Percentiles rank a stretch among this genome's conserved stretches.
Conservation (phyloP, 2,329 filamentous ascomycete species). For the Trichoderma pleuroti region DNA sequence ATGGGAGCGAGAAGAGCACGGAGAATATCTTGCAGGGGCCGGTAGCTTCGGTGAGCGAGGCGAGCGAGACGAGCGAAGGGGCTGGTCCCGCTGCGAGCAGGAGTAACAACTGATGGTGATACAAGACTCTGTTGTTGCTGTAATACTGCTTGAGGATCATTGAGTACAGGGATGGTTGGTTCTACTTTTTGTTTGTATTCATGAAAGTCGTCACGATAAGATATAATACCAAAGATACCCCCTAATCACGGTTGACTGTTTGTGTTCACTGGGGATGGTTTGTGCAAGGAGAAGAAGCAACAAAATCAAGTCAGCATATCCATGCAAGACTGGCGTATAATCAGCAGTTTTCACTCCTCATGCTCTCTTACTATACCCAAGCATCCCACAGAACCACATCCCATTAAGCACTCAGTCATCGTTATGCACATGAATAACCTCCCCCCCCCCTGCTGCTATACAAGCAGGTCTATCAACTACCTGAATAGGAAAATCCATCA, state of each 20-base stretch:
- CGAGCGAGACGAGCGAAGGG: not conserved
- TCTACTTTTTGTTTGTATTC: not conserved
- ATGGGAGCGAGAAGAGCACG: constrained; percentile 11
- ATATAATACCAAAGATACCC: constrained; percentile 5
- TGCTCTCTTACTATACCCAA: not conserved
- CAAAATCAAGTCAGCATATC: not conserved
- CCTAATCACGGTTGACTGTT: not conserved
- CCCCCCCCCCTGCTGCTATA: not conserved
- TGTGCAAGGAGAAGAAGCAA: not conserved
- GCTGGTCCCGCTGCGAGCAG: not conserved
- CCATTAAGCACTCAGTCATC: not conserved
- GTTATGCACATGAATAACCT: not conserved
- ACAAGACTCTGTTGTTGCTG: not conserved
- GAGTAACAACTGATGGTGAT: not conserved
- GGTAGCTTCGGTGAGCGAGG: not conserved
- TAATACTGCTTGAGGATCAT: not conserved
- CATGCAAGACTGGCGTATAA: not conserved
- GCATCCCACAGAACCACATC: not conserved
- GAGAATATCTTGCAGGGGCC: constrained; percentile 14
- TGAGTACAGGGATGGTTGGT: not conserved
- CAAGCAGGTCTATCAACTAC: not conserved
- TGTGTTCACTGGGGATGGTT: not conserved
- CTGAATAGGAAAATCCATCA: not conserved
- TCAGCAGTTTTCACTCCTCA: not conserved
- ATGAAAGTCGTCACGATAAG: not conserved